These are phyloP conservation scores for Dactylis glomerata DNA, from an alignment of 176 grass and related monocot species.

Conservation along the genomic window DNA sequence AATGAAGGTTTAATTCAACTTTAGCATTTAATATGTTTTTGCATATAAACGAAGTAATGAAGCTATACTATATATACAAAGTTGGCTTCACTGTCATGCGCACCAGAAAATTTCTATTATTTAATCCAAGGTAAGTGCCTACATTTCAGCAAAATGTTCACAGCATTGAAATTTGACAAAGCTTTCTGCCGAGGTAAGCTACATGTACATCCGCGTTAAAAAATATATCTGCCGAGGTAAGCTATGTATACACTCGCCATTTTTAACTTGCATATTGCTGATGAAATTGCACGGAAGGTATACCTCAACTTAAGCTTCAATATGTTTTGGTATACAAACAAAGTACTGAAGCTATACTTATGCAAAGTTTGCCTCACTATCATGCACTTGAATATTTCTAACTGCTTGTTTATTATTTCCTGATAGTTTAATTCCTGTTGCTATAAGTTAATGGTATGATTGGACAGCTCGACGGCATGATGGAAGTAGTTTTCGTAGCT, in stretches of 20 bases:
- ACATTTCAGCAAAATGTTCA: background rate
- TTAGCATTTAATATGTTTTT: background rate
- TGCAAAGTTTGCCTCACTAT: no score
- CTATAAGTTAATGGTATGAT: conserved; percentile 13
- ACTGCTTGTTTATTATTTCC: background rate
- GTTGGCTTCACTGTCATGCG: no score
- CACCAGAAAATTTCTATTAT: background rate
- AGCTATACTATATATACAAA: no score
- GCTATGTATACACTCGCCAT: background rate
- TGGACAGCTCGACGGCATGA: conserved; percentile 16
- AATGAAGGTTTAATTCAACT: background rate
- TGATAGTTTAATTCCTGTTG: conserved; percentile 9
- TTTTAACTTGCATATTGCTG: background rate
- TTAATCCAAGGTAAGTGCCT: background rate
- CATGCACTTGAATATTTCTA: no score
- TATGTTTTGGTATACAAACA: no score
- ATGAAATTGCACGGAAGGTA: no score
- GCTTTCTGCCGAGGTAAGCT: background rate
- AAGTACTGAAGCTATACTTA: no score
- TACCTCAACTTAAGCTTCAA: no score
- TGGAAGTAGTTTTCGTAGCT: conserved; percentile 20
- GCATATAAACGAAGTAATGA: no score
- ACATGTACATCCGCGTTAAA: background rate
- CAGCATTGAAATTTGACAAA: background rate
- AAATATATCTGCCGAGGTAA: background rate